A percentile compares a stretch with the other conserved stretches of the same genome.
These are phyloP conservation scores for Paecilomyces sp. DNA, from an alignment of 2,329 filamentous ascomycete species.

Conservation along the genomic window DNA sequence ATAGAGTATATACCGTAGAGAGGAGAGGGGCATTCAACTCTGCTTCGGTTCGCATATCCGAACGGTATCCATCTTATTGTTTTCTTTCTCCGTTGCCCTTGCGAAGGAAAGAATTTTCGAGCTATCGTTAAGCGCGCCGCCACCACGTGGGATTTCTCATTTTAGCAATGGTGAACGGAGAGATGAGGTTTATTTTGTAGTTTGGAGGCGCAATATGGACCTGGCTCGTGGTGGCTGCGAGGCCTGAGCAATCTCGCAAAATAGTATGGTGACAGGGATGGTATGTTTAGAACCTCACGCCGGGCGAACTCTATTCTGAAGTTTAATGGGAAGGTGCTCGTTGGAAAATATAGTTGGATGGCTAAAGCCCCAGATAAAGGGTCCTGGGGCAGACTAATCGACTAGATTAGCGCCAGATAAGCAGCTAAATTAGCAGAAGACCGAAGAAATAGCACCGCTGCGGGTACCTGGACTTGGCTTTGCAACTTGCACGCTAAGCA, in stretches of 20 bases:
- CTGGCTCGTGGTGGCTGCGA: background rate
- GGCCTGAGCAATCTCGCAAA: background rate
- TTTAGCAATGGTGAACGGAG: background rate
- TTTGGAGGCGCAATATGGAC: background rate
- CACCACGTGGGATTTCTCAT: background rate
- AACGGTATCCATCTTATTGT: background rate
- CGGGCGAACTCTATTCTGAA: background rate
- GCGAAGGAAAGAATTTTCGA: background rate
- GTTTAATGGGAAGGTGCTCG: background rate
- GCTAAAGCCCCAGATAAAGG: background rate
- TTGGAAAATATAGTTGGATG: background rate
- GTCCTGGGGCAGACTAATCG: background rate
- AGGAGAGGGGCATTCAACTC: background rate
- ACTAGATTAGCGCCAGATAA: background rate
- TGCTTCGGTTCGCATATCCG: background rate
- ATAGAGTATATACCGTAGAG: background rate
- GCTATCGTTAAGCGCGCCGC: background rate
- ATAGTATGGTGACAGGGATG: background rate
- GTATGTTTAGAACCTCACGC: background rate
- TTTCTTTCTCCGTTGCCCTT: background rate
- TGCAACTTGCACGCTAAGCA: background rate
- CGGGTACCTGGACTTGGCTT: background rate
- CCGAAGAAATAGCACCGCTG: background rate
- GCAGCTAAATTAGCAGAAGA: background rate
- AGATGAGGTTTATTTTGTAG: background rate